A percentile compares a stretch with the other conserved stretches of the same genome.
These are phyloP conservation scores for Porphyridium purpureum DNA, from an alignment of 23 red algal species.

Conservation along the genomic window DNA sequence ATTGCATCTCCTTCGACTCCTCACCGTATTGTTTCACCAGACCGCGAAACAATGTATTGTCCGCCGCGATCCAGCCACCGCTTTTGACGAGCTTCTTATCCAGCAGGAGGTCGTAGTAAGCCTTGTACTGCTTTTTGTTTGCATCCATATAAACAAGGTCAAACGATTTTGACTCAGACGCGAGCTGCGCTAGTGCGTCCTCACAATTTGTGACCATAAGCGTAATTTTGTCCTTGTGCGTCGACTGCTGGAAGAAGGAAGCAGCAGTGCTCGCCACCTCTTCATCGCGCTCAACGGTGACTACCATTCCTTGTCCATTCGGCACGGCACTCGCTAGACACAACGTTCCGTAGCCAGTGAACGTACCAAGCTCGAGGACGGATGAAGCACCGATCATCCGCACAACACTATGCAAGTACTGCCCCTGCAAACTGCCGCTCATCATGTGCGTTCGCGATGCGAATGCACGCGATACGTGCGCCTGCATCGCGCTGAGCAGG, in stretches of 20 bases:
- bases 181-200: neutral
- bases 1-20: neutral
- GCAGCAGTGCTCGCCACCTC: constrained; percentile 11
- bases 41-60: constrained; percentile 68
- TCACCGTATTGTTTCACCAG: constrained; percentile 27
- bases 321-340: constrained; percentile 51
- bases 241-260: constrained; percentile 14
- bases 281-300: constrained; percentile 59
- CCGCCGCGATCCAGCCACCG: constrained; percentile 44
- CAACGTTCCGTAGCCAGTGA: constrained; percentile 80
- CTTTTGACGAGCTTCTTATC: constrained; percentile 26
- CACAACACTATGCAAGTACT: constrained; percentile 35
- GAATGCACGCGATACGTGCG: neutral
- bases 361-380: constrained; percentile 87
- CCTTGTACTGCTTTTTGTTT: constrained; percentile 51
- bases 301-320: too few species aligned
- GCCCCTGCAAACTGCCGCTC: constrained; percentile 36
- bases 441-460: constrained; percentile 47
- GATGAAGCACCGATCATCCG: constrained; percentile 19
- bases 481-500: neutral
- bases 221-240: neutral
- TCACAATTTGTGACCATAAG: neutral
- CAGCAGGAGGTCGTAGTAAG: constrained; percentile 37
- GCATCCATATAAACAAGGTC: constrained; percentile 89
- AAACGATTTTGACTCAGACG: constrained; percentile 19